Base-by-base conservation (phyloP, 768 basidiomycete species). In the Rhodotorula paludigena region DNA sequence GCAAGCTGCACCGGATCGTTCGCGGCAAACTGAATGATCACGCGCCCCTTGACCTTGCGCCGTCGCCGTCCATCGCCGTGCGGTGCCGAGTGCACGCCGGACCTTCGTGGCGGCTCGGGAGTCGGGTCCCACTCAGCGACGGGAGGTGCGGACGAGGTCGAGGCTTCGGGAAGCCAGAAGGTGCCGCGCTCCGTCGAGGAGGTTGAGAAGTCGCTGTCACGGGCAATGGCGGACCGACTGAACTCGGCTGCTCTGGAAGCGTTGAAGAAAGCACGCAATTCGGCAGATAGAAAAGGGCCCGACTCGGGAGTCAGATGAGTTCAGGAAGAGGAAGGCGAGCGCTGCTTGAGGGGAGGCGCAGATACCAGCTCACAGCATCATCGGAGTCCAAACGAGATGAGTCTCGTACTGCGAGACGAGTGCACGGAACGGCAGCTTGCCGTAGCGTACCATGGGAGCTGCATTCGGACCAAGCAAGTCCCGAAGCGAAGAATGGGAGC, bases 1-100 rank as follows among this genome's bases (percentile, higher is more conserved):
- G 81, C 81, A 11, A 83, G 77, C 12, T 77, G 75, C 15, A 72
- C 74, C 1, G 77, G 76, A 52, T 80, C 80, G 28, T 78, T 79
- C 20, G 81, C 80, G 15, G 82, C 82, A 62, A 82, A 82, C 73
- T 83, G 82, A 12, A 81, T 80, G 28, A 83, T 74, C 25, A 83
- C 66, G 9, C 71, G 64, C 0, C 82, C 82, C 35, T 77, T 69
- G 23, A 81, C 77, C 21, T 77, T 73, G 23, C 74, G 63, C 21
- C 63, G 68, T 45, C 74, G 54, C 41, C 11, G 53, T 39, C 51
- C 56, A 68, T n/a, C 12, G 28, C 47, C 3, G 21, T 33, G n/a
- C 32, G 42, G 60, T 4, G 39, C 14, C 1, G 61, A 3, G 52
- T 58, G 64, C 30, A 47, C 52, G 8, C 55, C 53, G n/a, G n/a